Evolutionary conservation across 148 eudicot genomes (phyloP).

Genomic region (Gaultheria prostrata): DNA sequence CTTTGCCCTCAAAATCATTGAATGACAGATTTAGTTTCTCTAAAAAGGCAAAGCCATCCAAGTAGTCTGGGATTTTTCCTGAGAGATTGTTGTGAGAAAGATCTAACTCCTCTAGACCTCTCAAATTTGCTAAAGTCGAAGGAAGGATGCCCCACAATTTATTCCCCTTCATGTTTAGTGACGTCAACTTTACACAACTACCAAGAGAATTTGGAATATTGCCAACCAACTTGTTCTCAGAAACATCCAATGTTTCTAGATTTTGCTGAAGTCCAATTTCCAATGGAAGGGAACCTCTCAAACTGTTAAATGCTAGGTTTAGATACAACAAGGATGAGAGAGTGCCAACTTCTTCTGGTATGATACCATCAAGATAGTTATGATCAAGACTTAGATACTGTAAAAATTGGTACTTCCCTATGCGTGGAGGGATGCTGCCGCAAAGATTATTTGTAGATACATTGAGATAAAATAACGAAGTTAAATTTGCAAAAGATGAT

Average conservation of each 20-base stretch:
- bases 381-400: neutral
- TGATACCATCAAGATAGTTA: neutral
- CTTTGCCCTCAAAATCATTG: neutral
- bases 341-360: neutral
- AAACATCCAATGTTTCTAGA: neutral
- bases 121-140: neutral
- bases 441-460: neutral
- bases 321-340: neutral
- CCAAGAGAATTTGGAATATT: neutral
- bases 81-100: constrained; percentile 11
- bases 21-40: neutral
- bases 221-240: neutral
- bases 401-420: neutral
- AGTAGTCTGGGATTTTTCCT: neutral
- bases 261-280: neutral
- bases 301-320: neutral
- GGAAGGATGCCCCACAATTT: neutral
- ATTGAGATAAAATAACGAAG: neutral
- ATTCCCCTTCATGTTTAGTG: neutral
- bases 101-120: neutral
- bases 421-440: neutral
- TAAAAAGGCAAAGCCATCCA: neutral
- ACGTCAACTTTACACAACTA: neutral
- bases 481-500: neutral
- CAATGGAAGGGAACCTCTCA: neutral